Conservation (phyloP, 2,329 filamentous ascomycete species). For the Didymella keratinophila region DNA sequence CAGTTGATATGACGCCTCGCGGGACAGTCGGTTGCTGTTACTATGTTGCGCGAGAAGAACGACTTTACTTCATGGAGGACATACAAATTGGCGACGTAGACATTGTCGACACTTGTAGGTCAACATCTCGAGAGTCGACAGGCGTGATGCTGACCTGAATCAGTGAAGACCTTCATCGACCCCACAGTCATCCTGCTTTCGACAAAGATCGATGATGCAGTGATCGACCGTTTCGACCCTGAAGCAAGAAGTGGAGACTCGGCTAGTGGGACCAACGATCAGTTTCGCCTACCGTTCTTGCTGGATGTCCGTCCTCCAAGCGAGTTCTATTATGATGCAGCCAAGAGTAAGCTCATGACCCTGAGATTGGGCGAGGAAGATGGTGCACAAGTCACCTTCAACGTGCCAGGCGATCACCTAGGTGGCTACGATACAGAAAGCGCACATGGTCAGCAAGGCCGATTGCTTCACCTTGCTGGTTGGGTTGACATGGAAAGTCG, state of each 20-base stretch:
- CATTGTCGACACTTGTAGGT: slow-evolving; percentile 57
- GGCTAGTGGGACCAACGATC: slow-evolving; percentile 49
- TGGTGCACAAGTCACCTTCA: slow-evolving; percentile 61
- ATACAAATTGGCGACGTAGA: slow-evolving; percentile 73
- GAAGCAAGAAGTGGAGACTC: slow-evolving; percentile 49
- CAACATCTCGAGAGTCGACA: neutral
- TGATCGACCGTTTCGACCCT: slow-evolving; percentile 56
- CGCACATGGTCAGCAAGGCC: slow-evolving; percentile 66
- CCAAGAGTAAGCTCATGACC: slow-evolving; percentile 70
- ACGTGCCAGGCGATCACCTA: slow-evolving; percentile 66
- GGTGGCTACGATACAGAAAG: slow-evolving; percentile 53
- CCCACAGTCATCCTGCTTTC: slow-evolving; percentile 68
- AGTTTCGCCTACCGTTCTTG: slow-evolving; percentile 64
- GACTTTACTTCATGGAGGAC: slow-evolving; percentile 79
- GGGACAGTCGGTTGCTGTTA: slow-evolving; percentile 83
- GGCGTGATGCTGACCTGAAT: neutral
- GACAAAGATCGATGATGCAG: slow-evolving; percentile 61
- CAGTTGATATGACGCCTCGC: slow-evolving; percentile 75
- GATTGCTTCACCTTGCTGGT: slow-evolving; percentile 72
- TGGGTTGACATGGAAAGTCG: slow-evolving; percentile 77
- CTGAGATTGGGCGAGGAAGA: slow-evolving; percentile 62
- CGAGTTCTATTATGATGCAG: slow-evolving; percentile 75
- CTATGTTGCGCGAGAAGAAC: slow-evolving; percentile 74
- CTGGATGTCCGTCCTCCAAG: slow-evolving; percentile 73
- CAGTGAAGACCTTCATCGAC: slow-evolving; percentile 68